Base-by-base conservation (phyloP, 805 yeast genomes). In the Candida verbasci region DNA sequence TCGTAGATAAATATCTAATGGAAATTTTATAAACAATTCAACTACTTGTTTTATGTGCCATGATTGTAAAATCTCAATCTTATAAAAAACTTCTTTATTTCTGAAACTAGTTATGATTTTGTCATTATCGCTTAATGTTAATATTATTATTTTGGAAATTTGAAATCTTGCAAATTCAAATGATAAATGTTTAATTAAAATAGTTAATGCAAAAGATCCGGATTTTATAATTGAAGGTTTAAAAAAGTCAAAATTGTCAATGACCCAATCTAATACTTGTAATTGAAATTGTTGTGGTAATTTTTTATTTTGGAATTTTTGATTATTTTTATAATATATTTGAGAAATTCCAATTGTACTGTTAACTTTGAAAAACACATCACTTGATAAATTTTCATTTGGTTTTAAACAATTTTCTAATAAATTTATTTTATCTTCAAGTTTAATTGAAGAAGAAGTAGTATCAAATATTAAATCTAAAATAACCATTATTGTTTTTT, bases 31-130 rank as follows among this genome's bases (percentile, higher is more conserved):
- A 31, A 40, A 48, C 28, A 62, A 47, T 22, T 56, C 63, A 1
- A 53, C 52, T 8, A 55, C 56, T 14, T 49, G 38, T 33, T 55
- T 51, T 11, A 60, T 48, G 20, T 62, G 62, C 68, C 68, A 62
- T 8, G 46, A 40, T 32, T 49, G 48, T 17, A 51, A 40, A 1
- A 48, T 12, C 6, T 37, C 25, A 7, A 31, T 23, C 1, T 25
- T 35, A 23, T 42, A 43, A 8, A 37, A 30, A 12, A 42, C 28
- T 4, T 37, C 38, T 21, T 33, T 34, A 21, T 42, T 46, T 12
- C 24, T 35, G 15, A 34, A 42, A 16, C 46, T 44, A 18, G 37
- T 39, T 14, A 41, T 10, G 3, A 38, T 26, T 12, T 34, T 40
- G 9, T 38, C 35, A 29, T 45, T 30, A 31, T 50, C 50, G 25